These are phyloP conservation scores for Rhizopogon sp. DNA, from an alignment of 768 basidiomycete species.

Conservation along the genomic window DNA sequence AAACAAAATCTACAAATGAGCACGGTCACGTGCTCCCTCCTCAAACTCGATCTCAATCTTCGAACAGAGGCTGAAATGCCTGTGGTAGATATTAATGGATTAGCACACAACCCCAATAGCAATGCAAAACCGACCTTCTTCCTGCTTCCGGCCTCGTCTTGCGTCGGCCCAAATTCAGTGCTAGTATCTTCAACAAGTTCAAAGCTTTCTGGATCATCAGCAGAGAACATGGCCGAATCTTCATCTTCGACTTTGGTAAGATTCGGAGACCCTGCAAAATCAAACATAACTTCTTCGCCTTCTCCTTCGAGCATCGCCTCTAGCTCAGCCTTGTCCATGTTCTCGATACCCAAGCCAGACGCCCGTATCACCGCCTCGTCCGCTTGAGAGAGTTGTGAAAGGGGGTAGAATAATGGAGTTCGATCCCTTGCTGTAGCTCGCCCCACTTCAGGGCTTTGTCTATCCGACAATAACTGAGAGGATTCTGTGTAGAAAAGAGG, in stretches of 20 bases:
- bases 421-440: constrained; percentile 2
- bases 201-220: constrained; percentile 15
- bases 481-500: constrained; percentile 21
- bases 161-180: constrained; percentile 26
- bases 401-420: constrained; percentile 38
- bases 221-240: neutral
- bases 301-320: constrained; percentile 36
- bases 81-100: constrained; percentile 1
- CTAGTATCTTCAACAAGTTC: constrained; percentile 23
- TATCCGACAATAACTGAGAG: constrained; percentile 13
- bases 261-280: constrained; percentile 2
- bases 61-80: constrained; percentile 29
- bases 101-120: neutral
- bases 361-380: constrained; percentile 48
- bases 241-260: neutral
- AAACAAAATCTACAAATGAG: constrained; percentile 6
- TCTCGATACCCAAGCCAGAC: constrained; percentile 63
- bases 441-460: neutral
- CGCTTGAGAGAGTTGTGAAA: constrained; percentile 57
- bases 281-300: constrained; percentile 27
- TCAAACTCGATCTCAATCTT: constrained; percentile 14
- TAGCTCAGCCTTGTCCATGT: constrained; percentile 61
- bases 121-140: constrained; percentile 16
- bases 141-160: constrained; percentile 16
- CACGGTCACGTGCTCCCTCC: constrained; percentile 25